Evolutionary conservation across 1,139 yeast species (phyloP), one percentile per base, ranked within the genome.

Genomic region (Pneumocystis sp.): DNA sequence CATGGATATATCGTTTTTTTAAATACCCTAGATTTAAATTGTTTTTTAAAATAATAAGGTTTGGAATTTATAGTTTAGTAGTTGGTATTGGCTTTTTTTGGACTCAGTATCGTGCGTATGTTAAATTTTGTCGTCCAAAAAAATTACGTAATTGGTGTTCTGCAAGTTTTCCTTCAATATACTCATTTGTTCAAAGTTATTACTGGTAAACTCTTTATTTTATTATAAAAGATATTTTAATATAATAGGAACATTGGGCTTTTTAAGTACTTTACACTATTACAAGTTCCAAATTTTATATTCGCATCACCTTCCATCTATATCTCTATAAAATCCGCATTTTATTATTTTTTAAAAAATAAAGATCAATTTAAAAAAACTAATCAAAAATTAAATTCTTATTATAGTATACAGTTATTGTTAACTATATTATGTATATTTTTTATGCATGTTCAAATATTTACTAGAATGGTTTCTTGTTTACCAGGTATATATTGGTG

Each of bases 261-360:
- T 66, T 75, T 93, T 64, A 78, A 76, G 62, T 93, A 93, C 74
- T 93, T 96, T 95, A 85, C 95, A 0, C 70, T 79, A 0, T 84
- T 83, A 71, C 91, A 93, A 72, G 75, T 89, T 17, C 96, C 97
- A 12, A 88, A 91, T 73, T 91, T 93, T 72, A 50, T 85, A n/a
- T 79, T 93, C 71, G 95, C 89, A 0, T 68, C 81, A 0, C 98
- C 97, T 0, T 82, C 85, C 15, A 72, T 87, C 2, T 42, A 76
- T 1, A 71, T 85, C 3, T 67, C 64, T 63, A 21, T 63, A 34
- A 37, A 29, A 25, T 50, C 57, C 8, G 57, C n/a, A 50, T 3
- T 29, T 25, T 25, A 50, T 50, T 25, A 50, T 50, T 25, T 25
- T 50, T 50, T 25, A 25, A 50, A 12, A 15, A 50, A 19, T 50